A percentile compares a stretch with the other conserved stretches of the same genome.
phyloP scores from a whole-genome alignment of 371 early-diverging fungal species.

The Mucor mucedo region DNA sequence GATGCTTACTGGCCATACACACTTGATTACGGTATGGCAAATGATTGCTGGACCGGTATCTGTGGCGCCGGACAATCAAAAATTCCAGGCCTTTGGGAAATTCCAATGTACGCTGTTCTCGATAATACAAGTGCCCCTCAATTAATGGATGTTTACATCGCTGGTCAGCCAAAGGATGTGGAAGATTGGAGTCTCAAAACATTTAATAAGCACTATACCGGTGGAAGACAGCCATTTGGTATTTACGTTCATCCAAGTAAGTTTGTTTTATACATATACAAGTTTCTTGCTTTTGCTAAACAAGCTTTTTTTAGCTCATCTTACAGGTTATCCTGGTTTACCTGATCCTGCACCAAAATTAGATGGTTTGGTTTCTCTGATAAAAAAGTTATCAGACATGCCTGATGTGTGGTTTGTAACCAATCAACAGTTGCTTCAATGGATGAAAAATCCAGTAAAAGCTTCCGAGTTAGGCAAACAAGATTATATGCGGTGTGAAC shows the following conservation, averaged over 20 bases:
- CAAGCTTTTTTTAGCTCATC: slow-evolving; percentile 42
- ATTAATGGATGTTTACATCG: slow-evolving; percentile 73
- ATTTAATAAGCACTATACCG: slow-evolving; percentile 67
- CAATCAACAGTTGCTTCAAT: slow-evolving; percentile 65
- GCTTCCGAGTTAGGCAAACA: slow-evolving; percentile 58
- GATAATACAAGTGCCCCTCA: slow-evolving; percentile 50
- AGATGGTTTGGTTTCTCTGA: slow-evolving; percentile 46
- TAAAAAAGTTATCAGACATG: slow-evolving; percentile 47
- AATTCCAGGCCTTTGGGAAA: slow-evolving; percentile 74
- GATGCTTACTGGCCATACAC: slow-evolving; percentile 77
- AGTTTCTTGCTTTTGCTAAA: not conserved
- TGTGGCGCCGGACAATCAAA: slow-evolving; percentile 47
- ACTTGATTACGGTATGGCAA: slow-evolving; percentile 71
- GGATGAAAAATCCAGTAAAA: slow-evolving; percentile 73
- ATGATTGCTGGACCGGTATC: slow-evolving; percentile 65
- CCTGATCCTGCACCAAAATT: slow-evolving; percentile 50
- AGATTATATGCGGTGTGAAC: slow-evolving; percentile 61
- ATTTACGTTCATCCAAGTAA: slow-evolving; percentile 63
- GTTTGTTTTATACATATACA: slow-evolving; percentile 5
- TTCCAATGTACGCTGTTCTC: slow-evolving; percentile 64
- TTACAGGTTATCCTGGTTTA: slow-evolving; percentile 48
- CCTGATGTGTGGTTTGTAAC: slow-evolving; percentile 71
- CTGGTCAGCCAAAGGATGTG: slow-evolving; percentile 50
- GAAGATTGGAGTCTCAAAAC: slow-evolving; percentile 45
- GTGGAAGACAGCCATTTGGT: slow-evolving; percentile 72